These are phyloP conservation scores for Spencermartinsiella ligniputridi DNA, from an alignment of 1,139 yeast genomes.

Conservation along the genomic window DNA sequence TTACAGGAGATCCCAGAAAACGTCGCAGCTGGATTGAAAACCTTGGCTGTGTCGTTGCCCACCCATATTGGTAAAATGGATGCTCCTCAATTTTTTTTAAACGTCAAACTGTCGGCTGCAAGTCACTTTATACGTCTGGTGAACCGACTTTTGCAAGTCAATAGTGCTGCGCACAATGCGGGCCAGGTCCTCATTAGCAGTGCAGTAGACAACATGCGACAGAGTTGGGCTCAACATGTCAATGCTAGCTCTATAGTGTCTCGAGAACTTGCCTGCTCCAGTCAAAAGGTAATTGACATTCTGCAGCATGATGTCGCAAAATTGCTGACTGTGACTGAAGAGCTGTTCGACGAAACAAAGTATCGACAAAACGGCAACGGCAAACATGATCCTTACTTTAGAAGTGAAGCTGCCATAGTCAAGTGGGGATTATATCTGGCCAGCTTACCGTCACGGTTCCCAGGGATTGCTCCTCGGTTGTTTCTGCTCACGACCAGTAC, in stretches of 20 bases:
- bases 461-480: conserved; percentile 50
- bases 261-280: conserved; percentile 55
- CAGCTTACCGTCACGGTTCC: conserved; percentile 45
- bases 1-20: conserved; percentile 56
- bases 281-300: conserved; percentile 37
- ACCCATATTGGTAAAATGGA: conserved; percentile 22
- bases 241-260: conserved; percentile 48
- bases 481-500: conserved; percentile 54
- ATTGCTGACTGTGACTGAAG: conserved; percentile 29
- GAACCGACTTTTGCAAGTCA: conserved; percentile 53
- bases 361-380: conserved; percentile 3
- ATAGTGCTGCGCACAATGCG: conserved; percentile 57
- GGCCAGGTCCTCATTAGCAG: conserved; percentile 46
- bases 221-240: conserved; percentile 54
- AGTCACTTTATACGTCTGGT: conserved; percentile 54
- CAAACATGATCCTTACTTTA: conserved; percentile 1
- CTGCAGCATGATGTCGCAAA: conserved; percentile 43
- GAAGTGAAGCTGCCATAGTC: conserved; percentile 25
- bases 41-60: conserved; percentile 31
- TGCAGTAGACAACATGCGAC: conserved; percentile 46
- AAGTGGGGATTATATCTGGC: conserved; percentile 42
- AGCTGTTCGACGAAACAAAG: conserved; percentile 1
- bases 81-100: conserved; percentile 47
- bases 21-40: conserved; percentile 40
- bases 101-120: conserved; percentile 53